Percentiles rank a stretch among this genome's conserved stretches.
These are phyloP conservation scores for Aspergillus eucalypticola DNA, from an alignment of 2,329 filamentous ascomycete genomes.

Conservation along the genomic window DNA sequence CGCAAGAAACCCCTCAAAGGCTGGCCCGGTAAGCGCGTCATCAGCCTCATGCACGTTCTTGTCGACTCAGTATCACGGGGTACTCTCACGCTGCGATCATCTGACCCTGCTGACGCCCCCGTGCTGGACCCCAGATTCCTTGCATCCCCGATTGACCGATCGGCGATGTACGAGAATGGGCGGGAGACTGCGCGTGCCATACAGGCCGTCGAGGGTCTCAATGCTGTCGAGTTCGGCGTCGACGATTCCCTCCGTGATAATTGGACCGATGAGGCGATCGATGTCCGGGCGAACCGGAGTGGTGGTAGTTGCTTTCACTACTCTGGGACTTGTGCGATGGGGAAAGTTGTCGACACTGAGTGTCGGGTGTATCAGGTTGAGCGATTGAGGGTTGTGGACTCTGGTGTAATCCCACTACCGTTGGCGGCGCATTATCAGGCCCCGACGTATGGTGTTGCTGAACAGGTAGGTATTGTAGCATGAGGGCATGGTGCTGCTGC, in stretches of 20 bases:
- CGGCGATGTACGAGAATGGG: neutral
- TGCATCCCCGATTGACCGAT: conserved; percentile 1
- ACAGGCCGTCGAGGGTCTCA: neutral
- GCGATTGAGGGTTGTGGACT: neutral
- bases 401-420: neutral
- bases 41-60: conserved; percentile 1
- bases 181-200: neutral
- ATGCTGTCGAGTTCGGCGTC: neutral
- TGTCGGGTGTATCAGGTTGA: neutral
- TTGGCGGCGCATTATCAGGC: conserved; percentile 6
- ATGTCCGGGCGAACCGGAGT: neutral
- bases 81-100: neutral
- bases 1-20: neutral
- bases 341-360: neutral
- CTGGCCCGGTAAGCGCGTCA: conserved; percentile 1
- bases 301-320: neutral
- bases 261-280: neutral
- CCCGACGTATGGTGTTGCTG: neutral
- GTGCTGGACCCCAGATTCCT: neutral
- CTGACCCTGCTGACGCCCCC: neutral
- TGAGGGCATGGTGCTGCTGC: neutral
- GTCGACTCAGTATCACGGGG: neutral
- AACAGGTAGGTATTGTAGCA: neutral
- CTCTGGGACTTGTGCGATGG: neutral
- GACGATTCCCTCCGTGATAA: neutral